These are phyloP conservation scores for Erigeron canadensis DNA, from an alignment of 129 eudicot species.

Conservation along the genomic window DNA sequence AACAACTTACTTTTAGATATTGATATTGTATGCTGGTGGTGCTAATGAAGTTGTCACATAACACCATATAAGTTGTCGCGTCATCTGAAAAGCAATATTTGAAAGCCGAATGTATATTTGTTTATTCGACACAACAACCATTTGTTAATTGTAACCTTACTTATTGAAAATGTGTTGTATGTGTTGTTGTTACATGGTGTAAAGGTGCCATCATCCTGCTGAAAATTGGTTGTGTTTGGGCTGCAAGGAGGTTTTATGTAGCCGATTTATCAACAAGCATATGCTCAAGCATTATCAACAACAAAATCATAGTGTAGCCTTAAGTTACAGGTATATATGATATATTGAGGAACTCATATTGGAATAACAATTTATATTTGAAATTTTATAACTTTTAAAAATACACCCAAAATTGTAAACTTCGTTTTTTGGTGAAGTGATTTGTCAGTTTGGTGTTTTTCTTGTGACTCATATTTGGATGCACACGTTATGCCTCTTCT, in stretches of 20 bases:
- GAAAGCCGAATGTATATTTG: not conserved
- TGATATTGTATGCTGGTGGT: not conserved
- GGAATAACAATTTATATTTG: not conserved
- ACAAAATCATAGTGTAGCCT: slow-evolving; percentile 59
- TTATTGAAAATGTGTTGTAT: not conserved
- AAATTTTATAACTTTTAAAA: not conserved
- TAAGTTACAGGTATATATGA: slow-evolving; percentile 72
- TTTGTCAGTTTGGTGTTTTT: slow-evolving; percentile 94
- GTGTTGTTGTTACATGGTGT: slow-evolving; percentile 4
- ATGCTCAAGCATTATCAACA: slow-evolving; percentile 83
- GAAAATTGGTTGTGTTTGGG: slow-evolving; percentile 94
- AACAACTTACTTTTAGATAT: not conserved
- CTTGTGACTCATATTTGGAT: slow-evolving; percentile 83
- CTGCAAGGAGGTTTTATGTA: slow-evolving; percentile 88
- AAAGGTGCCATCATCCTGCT: slow-evolving; percentile 79
- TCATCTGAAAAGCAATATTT: too few species aligned
- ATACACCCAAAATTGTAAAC: not conserved
- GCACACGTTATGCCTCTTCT: slow-evolving; percentile 72
- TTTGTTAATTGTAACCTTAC: not conserved
- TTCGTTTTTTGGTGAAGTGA: slow-evolving; percentile 53
- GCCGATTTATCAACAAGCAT: slow-evolving; percentile 90
- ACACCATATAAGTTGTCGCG: too few species aligned
- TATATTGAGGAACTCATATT: not conserved
- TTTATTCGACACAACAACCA: not conserved
- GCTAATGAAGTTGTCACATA: too few species aligned